Percentiles rank a stretch among this genome's conserved stretches.
phyloP scores from a whole-genome alignment of 2,329 filamentous ascomycete genomes.

The Stagonosporopsis rhizophila region DNA sequence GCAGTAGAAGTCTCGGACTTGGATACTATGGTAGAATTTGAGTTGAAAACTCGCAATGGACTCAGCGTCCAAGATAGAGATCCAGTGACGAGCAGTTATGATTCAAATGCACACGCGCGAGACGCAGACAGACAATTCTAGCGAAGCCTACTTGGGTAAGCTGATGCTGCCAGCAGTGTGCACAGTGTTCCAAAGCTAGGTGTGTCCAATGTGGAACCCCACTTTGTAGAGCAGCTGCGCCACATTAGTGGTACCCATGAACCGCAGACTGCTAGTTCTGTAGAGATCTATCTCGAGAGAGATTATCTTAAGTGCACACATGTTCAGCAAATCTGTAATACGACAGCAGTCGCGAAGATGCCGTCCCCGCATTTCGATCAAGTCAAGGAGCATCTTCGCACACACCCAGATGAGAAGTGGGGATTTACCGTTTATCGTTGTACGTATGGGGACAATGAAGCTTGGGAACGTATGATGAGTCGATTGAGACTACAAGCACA shows the following conservation, averaged over 20 bases:
- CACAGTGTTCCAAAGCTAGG: too few relatives aligned
- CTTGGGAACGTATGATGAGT: constrained; percentile 16
- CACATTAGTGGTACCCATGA: background rate
- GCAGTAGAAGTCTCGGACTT: too few relatives aligned
- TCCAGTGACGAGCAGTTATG: too few relatives aligned
- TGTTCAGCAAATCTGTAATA: background rate
- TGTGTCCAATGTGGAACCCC: too few relatives aligned
- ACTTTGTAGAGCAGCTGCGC: background rate
- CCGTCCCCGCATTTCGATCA: background rate
- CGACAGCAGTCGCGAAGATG: background rate
- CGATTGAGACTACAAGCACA: constrained; percentile 2
- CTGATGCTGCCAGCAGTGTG: too few relatives aligned
- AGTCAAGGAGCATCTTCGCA: background rate
- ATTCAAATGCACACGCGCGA: too few relatives aligned
- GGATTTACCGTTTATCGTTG: constrained; percentile 21
- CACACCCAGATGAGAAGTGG: constrained; percentile 4
- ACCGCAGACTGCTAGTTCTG: background rate
- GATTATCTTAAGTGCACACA: background rate
- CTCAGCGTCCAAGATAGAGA: too few relatives aligned
- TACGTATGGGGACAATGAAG: constrained; percentile 16
- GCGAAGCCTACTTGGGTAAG: too few relatives aligned
- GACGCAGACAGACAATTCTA: too few relatives aligned
- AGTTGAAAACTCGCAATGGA: too few relatives aligned
- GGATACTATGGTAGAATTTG: too few relatives aligned
- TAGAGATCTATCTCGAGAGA: background rate